Evolutionary conservation across 345 rosid species (phyloP).

Genomic region (Psidium guajava): DNA sequence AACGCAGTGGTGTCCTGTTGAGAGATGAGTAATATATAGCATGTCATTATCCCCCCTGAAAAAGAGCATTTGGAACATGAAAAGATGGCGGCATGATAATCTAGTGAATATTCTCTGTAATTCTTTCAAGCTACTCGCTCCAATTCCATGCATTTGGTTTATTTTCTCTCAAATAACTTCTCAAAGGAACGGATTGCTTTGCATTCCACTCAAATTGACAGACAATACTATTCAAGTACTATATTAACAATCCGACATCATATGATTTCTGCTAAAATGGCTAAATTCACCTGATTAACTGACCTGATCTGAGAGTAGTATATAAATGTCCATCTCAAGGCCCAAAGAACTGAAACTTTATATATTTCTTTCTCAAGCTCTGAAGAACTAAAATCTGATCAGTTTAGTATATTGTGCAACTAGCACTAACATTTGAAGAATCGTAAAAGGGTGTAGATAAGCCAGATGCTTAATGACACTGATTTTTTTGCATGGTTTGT

Average conservation of each 20-base stretch:
- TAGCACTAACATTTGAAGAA: neutral
- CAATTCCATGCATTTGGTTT: neutral
- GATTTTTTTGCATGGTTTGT: neutral
- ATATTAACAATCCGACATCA: neutral
- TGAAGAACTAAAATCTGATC: neutral
- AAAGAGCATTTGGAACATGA: neutral
- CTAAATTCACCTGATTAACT: neutral
- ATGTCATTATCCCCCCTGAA: neutral
- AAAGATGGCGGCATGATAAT: neutral
- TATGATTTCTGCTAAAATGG: neutral
- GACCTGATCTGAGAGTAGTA: neutral
- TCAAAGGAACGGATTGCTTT: neutral
- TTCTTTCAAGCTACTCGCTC: neutral
- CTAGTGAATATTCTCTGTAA: neutral
- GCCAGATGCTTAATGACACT: slow-evolving; percentile 36
- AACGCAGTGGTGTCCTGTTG: slow-evolving; percentile 51
- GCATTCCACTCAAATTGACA: neutral
- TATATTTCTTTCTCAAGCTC: neutral
- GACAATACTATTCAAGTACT: neutral
- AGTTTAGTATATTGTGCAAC: neutral
- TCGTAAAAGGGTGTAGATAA: neutral
- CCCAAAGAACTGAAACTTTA: neutral
- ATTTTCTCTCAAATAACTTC: neutral
- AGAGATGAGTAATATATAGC: neutral
- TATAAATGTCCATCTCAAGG: neutral